Evolutionary conservation across 352 stramenopile species (phyloP), one percentile per base, ranked within the genome.

Genomic region (Phytophthora ramorum): DNA sequence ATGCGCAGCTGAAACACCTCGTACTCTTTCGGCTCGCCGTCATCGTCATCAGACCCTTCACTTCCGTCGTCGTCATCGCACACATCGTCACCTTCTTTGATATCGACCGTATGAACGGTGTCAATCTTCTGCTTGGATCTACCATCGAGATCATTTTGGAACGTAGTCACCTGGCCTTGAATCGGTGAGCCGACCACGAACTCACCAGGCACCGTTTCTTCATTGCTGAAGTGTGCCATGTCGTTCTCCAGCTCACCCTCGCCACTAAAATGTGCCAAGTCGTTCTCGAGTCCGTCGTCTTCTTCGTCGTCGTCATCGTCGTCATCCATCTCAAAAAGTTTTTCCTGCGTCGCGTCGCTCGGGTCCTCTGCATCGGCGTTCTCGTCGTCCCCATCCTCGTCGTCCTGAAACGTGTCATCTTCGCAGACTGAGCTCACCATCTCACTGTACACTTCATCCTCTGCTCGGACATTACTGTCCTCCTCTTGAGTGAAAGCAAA

Each of bases 401-500:
- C 78, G 17, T 91, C 77, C 7, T 70, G 65, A 19, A 88, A 80
- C 17, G 71, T 79, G 28, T 93, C 85, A 16, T 76, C 83, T 34
- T 90, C 79, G 16, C 83, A 76, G 43, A 87, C 75, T 10, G 85
- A 91, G 32, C 68, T 81, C 20, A 90, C 67, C 66, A 92, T 78
- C 53, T 95, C 87, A 37, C 81, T 91, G 71, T 95, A 95, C 6
- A 95, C 81, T 55, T 93, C 87, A 32, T 93, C 87, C 66, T 93
- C 81, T 8, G 63, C 78, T 20, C 78, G 69, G 8, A 72, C 44
- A 10, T 78, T 83, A 26, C 72, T 76, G 47, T 95, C 86, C 65
- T 95, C 85, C 56, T 92, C 85, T 61, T 95, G 87, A 13, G 87
- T 92, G 48, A 95, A 95, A 7, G 84, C 87, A 56, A 95, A 95